Base-by-base conservation (phyloP, 805 yeast genomes). In the Sugiyamaella valdiviana region DNA sequence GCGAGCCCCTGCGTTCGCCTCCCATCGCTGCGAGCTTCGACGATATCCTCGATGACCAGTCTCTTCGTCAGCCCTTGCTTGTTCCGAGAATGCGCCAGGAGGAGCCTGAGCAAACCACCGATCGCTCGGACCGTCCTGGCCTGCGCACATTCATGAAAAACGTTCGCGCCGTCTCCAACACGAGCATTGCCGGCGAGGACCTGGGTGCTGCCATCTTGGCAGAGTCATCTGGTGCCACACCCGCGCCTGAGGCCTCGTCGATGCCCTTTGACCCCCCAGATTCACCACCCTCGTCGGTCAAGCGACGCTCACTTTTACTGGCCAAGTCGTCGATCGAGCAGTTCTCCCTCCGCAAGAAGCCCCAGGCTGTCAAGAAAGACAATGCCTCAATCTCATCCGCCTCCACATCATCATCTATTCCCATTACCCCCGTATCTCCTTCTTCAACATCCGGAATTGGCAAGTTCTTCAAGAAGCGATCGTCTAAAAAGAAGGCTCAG, bases 311-410 rank as follows among this genome's bases (percentile, higher is more conserved):
- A 23, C 51, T 54, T 15, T 29, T 56, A 37, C 45, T 44, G 38
- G 48, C 58, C 35, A 56, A 55, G 41, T 50, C 57, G 22, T 54
- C 59, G 14, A 46, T 56, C n/a, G 59, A 56, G 44, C 53, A 53
- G 14, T 39, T 53, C 26, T 35, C 37, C 22, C 17, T 42, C 12
- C 39, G 26, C 19, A 45, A 45, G 45, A 52, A 49, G 9, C 32
- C 32, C 14, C 32, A 26, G 14, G 32, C 32, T 10, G 9, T 26
- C n/a, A 42, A 44, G 23, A 23, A 35, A 10, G 24, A 32, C 17
- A 44, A 39, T 5, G 32, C 52, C 6, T 21, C 41, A 14, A 23
- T 44, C 3, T 38, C 42, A 2, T 42, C 50, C 4, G 23, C 45
- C 7, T 49, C 54, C 5, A 35, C 50, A 5, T 35, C 26, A 3